Percentiles rank a stretch among this genome's conserved stretches.
Evolutionary conservation across 192 early-diverging fungal species (phyloP).

Genomic region (Lobosporangium transversale): DNA sequence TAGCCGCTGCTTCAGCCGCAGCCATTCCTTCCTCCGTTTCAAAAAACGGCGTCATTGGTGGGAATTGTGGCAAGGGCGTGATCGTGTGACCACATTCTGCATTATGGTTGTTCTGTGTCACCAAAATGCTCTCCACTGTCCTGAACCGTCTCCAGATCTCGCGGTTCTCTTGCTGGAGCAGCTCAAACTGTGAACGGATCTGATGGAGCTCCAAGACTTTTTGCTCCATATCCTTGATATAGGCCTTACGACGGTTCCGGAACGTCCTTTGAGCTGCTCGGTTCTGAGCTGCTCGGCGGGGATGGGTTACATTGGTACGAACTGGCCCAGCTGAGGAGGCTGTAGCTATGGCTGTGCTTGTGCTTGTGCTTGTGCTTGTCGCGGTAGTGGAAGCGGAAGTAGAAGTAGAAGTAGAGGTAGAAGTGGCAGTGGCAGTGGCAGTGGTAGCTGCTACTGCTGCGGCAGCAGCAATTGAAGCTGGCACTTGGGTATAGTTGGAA

Average conservation of each 20-base stretch:
- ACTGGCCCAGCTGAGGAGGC: not conserved
- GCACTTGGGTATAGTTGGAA: too few species aligned
- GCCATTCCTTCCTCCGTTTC: constrained; percentile 14
- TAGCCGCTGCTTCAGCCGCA: not conserved
- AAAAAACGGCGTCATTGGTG: constrained; percentile 10
- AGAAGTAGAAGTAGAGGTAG: not conserved
- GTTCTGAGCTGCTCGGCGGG: constrained; percentile 90
- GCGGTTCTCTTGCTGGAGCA: constrained; percentile 35
- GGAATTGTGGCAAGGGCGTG: constrained; percentile 7
- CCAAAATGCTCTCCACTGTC: constrained; percentile 13
- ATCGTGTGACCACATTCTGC: not conserved
- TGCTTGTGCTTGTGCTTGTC: not conserved
- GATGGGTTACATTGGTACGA: constrained; percentile 40
- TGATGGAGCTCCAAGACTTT: constrained; percentile 69
- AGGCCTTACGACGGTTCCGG: constrained; percentile 84
- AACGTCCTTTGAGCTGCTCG: constrained; percentile 92
- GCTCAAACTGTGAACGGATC: constrained; percentile 40
- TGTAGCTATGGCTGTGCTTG: not conserved
- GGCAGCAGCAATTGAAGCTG: too few species aligned
- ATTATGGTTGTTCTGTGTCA: too few species aligned
- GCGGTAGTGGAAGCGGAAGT: not conserved
- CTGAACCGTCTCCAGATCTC: constrained; percentile 38
- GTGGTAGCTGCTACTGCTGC: too few species aligned
- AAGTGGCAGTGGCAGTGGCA: not conserved
- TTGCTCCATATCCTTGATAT: constrained; percentile 83